Conservation (phyloP, 768 basidiomycete genomes). For the Tulasnella sp. region DNA sequence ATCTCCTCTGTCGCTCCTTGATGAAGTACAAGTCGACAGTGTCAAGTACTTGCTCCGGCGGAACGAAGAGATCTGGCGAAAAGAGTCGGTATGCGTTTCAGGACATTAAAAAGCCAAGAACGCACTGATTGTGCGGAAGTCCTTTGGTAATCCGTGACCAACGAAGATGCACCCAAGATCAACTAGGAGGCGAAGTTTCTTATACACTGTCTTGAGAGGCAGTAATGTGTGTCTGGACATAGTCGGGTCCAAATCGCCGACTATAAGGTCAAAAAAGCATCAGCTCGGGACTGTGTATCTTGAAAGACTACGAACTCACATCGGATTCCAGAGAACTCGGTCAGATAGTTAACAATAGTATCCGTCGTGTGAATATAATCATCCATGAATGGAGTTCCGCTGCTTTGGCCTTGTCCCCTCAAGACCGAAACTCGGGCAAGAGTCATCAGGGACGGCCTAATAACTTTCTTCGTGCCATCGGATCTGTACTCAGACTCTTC, state of each 20-base stretch:
- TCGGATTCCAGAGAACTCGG: constrained; percentile 94
- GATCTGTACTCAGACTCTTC: constrained; percentile 96
- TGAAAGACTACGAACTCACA: constrained; percentile 55
- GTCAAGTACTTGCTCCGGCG: constrained; percentile 93
- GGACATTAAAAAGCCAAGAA: constrained; percentile 32
- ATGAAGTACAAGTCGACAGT: constrained; percentile 97
- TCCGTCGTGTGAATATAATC: constrained; percentile 98
- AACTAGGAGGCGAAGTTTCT: constrained; percentile 90
- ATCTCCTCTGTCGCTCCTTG: constrained; percentile 75
- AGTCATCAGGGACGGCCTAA: constrained; percentile 88
- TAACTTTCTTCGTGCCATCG: constrained; percentile 89
- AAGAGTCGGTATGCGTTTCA: neutral
- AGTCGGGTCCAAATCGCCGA: constrained; percentile 87
- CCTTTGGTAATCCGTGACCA: constrained; percentile 95
- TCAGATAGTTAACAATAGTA: constrained; percentile 92
- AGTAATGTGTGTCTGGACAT: constrained; percentile 86
- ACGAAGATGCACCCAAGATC: constrained; percentile 96
- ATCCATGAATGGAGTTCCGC: constrained; percentile 92
- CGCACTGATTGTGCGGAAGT: constrained; percentile 98
- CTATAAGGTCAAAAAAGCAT: constrained; percentile 49
- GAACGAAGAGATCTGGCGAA: constrained; percentile 87
- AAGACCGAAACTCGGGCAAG: constrained; percentile 94
- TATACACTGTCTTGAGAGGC: constrained; percentile 96
- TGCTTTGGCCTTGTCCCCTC: constrained; percentile 77
- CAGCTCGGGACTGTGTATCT: constrained; percentile 8